Conservation (phyloP, 2,329 filamentous ascomycete species). For the Arachnopeziza araneosa region DNA sequence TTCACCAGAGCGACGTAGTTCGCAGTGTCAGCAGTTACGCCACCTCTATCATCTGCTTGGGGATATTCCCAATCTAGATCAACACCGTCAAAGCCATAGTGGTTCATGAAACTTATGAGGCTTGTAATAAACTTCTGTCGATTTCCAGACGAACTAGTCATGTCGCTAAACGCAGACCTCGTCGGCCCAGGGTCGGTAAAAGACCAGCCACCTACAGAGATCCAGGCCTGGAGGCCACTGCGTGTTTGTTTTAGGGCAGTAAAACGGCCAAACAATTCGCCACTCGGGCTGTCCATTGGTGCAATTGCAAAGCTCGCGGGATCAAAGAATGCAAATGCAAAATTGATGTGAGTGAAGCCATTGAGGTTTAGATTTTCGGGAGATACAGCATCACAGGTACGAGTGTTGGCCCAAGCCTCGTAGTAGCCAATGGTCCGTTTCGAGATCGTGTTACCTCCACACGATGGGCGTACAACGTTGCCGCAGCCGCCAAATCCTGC, state of each 20-base stretch:
- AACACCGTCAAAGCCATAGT: constrained; percentile 37
- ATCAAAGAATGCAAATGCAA: constrained; percentile 39
- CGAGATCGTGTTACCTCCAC: constrained; percentile 21
- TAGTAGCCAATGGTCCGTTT: constrained; percentile 34
- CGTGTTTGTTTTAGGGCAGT: constrained; percentile 10
- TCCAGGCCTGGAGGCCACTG: constrained; percentile 7
- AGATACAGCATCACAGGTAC: constrained; percentile 6
- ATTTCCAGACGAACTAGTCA: constrained; percentile 23
- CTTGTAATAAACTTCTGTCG: constrained; percentile 35
- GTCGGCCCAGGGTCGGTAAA: constrained; percentile 21
- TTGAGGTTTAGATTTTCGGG: constrained; percentile 21
- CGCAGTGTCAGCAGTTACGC: constrained; percentile 30
- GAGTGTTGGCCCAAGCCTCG: constrained; percentile 20
- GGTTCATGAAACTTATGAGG: constrained; percentile 29
- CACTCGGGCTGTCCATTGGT: constrained; percentile 23
- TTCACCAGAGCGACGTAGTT: constrained; percentile 33
- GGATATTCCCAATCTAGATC: constrained; percentile 46
- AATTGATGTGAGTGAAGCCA: constrained; percentile 24
- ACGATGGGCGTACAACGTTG: constrained; percentile 22
- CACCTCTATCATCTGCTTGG: constrained; percentile 31
- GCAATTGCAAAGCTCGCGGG: constrained; percentile 27
- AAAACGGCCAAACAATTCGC: constrained; percentile 9
- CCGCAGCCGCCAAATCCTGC: constrained; percentile 33
- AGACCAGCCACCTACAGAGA: constrained; percentile 15
- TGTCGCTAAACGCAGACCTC: constrained; percentile 27